Base-by-base conservation (phyloP, 345 rosid genomes). In the Pelargonium nanum region DNA sequence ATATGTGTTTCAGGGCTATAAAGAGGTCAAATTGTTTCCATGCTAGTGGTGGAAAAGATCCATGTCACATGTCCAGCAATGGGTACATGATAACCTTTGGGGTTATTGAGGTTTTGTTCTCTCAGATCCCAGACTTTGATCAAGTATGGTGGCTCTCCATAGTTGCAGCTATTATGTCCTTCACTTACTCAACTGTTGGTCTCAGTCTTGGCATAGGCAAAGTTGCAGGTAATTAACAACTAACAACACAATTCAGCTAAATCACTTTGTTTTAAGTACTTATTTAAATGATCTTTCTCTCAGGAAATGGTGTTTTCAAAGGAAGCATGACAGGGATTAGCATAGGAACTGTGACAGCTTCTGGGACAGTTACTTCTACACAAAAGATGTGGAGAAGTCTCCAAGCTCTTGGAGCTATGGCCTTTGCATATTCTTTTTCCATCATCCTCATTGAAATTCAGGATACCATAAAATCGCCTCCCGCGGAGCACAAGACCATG, bases 21-120 rank as follows among this genome's bases (percentile, higher is more conserved):
- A 84, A 86, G 79, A 84, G 94, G 76, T 81, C 94, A 1, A 83
- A 86, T 69, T 86, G 96, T 66, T 89, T 86, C 68, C 89, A 86
- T 63, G 67, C 71, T 30, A 89, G 85, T 23, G 77, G 74, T 6
- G 87, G 87, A 52, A 83, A 69, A 53, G 79, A 86, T 77, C 82
- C 91, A 20, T 86, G 96, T 62, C 85, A 75, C 59, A 80, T 86
- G 87, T 82, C 85, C 20, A 81, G 93, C 74, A 89, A 78, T 44
- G 84, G 77, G 52, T 89, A 79, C 62, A 86, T 89, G 94, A 80
- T 83, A 59, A 69, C 89, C 62, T 89, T 89, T 60, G 94, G 94
- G 34, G 65, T 83, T n/a, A 68, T 63, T 8, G 83, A 89, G 70
- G 67, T 86, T n/a, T n/a, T 86, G 5, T 78, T 89, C 59, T 89